Evolutionary conservation across 176 grass and related monocot species (phyloP), one percentile per base, ranked within the genome.

Genomic region (Eragrostis curvula): DNA sequence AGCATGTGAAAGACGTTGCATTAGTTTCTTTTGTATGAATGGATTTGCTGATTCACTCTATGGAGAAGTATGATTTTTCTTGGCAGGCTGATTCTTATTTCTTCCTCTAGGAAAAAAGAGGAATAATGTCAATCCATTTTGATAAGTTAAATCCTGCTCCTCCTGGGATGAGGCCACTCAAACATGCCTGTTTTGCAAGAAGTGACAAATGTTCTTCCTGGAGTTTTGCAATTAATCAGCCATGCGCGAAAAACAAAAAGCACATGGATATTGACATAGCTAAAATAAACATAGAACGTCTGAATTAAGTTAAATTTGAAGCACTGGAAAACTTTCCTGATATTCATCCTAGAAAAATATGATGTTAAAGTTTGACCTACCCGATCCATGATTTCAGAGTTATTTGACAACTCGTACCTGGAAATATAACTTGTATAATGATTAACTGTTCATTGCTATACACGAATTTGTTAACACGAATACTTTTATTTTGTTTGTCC

Each of bases 361-460:
- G 0, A 28, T 23, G 43, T 62, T 60, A 45, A 47, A 45, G 16
- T 83, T 75, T 44, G 32, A 15, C 13, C 46, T 67, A 4, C 20
- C 3, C 7, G 41, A 41, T 36, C 48, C 43, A 11, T 42, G 20
- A 29, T 50, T 48, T 58, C 40, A 7, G 39, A 41, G 9, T 25
- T 66, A 56, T 75, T 49, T 86, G 42, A 40, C n/a, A 59, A 59
- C 28, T 74, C 12, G 18, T 67, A 74, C 29, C 9, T 42, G 21
- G 4, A 23, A 25, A 70, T 42, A 63, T 78, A 82, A 77, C 15
- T 43, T 60, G 49, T 46, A 67, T 77, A 69, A 73, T 21, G 28
- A 58, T 17, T 59, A 21, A 51, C 8, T 75, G 12, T 63, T 79
- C 17, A 71, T 71, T 42, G 21, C 2, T 73, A 5, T 75, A 44